Conservation (phyloP, 306 rosid species). For the Vicia sativa region DNA sequence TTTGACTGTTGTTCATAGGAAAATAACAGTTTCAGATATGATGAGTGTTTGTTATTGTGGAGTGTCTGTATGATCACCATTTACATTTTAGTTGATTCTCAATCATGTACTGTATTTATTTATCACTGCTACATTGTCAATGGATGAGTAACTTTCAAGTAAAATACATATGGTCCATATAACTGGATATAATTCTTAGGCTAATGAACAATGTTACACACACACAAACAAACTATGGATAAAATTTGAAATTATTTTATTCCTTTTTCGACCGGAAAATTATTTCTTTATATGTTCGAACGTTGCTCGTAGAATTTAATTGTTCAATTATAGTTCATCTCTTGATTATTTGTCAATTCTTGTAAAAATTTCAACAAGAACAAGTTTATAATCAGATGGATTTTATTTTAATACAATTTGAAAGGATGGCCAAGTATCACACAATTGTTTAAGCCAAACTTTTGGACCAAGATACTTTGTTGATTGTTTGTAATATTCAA, state of each 20-base stretch:
- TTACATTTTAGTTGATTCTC: constrained; percentile 10
- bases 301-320: too few species aligned
- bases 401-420: constrained; percentile 3
- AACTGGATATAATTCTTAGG: constrained; percentile 2
- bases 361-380: not conserved
- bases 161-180: constrained; percentile 16
- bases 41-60: not conserved
- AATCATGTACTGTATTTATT: constrained; percentile 1
- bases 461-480: constrained; percentile 9
- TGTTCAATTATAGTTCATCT: not conserved
- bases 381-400: not conserved
- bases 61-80: not conserved
- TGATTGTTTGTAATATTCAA: constrained; percentile 1
- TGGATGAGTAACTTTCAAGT: constrained; percentile 14
- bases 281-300: too few species aligned
- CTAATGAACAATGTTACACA: constrained; percentile 6
- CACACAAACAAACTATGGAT: not conserved
- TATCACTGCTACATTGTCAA: constrained; percentile 2
- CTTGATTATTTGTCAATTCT: not conserved
- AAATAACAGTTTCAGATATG: constrained; percentile 1
- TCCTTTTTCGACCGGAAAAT: too few species aligned
- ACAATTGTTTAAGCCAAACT: not conserved
- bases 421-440: constrained; percentile 1
- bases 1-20: not conserved
- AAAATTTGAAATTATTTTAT: too few species aligned